A percentile compares a stretch with the other conserved stretches of the same genome.
Evolutionary conservation across 1,139 yeast species (phyloP).

Genomic region (Saccharomyces hybrid): DNA sequence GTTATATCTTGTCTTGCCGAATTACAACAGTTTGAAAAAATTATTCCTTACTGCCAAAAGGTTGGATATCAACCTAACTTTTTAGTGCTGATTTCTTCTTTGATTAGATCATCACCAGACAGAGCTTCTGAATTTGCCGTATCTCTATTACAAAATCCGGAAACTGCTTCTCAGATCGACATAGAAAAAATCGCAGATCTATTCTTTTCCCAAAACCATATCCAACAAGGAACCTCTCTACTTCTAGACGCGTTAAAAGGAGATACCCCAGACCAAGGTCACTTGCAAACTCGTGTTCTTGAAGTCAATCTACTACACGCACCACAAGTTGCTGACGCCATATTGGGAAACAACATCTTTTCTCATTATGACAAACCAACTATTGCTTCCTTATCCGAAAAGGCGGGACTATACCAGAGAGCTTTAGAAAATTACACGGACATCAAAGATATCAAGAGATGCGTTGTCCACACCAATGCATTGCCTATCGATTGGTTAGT

Average conservation of each 20-base stretch:
- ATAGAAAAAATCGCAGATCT: conserved; percentile 87
- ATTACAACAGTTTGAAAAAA: conserved; percentile 93
- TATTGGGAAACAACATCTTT: conserved; percentile 91
- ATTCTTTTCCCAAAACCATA: conserved; percentile 86
- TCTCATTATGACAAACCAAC: conserved; percentile 92
- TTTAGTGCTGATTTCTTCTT: conserved; percentile 80
- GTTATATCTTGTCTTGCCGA: conserved; percentile 92
- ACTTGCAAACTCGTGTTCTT: conserved; percentile 86
- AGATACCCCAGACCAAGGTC: conserved; percentile 92
- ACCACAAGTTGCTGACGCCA: conserved; percentile 99
- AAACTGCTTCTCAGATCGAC: conserved; percentile 57
- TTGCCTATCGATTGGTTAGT: conserved; percentile 94
- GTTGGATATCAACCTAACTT: conserved; percentile 87
- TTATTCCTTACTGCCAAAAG: conserved; percentile 87
- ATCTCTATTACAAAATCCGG: conserved; percentile 60
- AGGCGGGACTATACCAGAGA: conserved; percentile 88
- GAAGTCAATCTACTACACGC: conserved; percentile 93
- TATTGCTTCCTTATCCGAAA: conserved; percentile 86
- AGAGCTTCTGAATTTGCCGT: conserved; percentile 97
- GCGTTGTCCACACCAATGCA: conserved; percentile 77
- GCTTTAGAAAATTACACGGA: conserved; percentile 95
- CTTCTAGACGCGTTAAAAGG: conserved; percentile 90
- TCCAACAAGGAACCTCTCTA: conserved; percentile 99
- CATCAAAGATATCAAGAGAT: conserved; percentile 90
- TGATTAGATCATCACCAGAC: conserved; percentile 91